These are phyloP conservation scores for Silene vulgaris DNA, from an alignment of 179 eudicot species.

Conservation along the genomic window DNA sequence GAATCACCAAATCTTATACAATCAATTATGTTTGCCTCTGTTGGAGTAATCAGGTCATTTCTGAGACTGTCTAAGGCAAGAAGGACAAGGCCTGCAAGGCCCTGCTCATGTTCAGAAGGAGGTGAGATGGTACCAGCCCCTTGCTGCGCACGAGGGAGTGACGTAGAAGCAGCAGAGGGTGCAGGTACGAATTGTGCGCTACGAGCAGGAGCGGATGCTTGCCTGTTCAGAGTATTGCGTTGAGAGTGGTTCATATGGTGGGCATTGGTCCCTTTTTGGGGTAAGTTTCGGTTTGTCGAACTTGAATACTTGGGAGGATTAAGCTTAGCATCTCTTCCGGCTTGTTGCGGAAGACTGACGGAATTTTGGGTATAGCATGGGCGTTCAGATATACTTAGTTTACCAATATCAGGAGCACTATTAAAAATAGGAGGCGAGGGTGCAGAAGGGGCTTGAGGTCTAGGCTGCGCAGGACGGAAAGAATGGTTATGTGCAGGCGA, in stretches of 20 bases:
- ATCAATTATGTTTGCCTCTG: constrained; percentile 65
- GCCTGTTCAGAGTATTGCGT: constrained; percentile 32
- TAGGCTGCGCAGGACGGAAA: constrained; percentile 33
- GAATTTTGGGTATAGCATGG: constrained; percentile 36
- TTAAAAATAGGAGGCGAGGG: constrained; percentile 29
- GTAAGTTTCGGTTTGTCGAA: constrained; percentile 33
- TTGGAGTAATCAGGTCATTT: constrained; percentile 62
- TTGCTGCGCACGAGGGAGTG: constrained; percentile 14
- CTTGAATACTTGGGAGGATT: constrained; percentile 31
- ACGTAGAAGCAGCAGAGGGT: constrained; percentile 13
- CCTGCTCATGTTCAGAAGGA: constrained; percentile 61
- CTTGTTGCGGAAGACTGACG: constrained; percentile 32
- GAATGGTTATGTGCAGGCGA: constrained; percentile 29
- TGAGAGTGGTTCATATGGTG: constrained; percentile 29
- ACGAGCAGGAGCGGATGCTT: constrained; percentile 19
- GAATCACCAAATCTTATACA: constrained; percentile 69
- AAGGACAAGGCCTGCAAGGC: constrained; percentile 63
- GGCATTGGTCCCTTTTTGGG: constrained; percentile 36
- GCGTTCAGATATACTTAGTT: constrained; percentile 40
- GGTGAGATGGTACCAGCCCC: constrained; percentile 33
- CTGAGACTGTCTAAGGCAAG: constrained; percentile 68
- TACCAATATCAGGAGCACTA: constrained; percentile 47
- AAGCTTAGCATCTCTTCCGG: constrained; percentile 39
- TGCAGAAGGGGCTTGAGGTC: constrained; percentile 41
- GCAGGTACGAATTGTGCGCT: constrained; percentile 15